Evolutionary conservation across 129 eudicot genomes (phyloP).

Genomic region (Flaveria trinervia): DNA sequence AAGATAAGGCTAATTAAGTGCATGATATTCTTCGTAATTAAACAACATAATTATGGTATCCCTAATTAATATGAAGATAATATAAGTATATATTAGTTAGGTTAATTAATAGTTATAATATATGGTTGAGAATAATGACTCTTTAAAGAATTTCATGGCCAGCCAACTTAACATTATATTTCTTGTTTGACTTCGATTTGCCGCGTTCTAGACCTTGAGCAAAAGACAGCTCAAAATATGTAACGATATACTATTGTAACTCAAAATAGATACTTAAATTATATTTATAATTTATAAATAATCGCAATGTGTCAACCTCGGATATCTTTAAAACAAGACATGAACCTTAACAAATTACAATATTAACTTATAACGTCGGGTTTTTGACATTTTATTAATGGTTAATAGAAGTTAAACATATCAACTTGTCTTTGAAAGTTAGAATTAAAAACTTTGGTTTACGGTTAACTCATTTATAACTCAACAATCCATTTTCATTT

Average conservation of each 20-base stretch:
- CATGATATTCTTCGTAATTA: slow-evolving; percentile 17
- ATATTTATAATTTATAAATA: background rate
- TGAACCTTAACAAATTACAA: background rate
- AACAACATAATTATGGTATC: slow-evolving; percentile 14
- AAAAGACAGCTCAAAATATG: slow-evolving; percentile 20
- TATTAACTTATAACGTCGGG: background rate
- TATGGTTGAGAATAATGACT: slow-evolving; percentile 1
- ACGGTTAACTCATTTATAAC: too few species aligned
- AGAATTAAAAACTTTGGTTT: too few species aligned
- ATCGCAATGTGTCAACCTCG: background rate
- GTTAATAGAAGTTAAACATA: too few species aligned
- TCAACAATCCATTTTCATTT: too few species aligned
- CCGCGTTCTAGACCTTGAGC: background rate
- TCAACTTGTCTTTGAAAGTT: too few species aligned
- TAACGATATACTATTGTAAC: background rate
- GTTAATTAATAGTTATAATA: slow-evolving; percentile 2
- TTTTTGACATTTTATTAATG: too few species aligned
- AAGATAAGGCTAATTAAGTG: slow-evolving; percentile 18
- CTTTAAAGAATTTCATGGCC: slow-evolving; percentile 21
- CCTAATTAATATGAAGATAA: slow-evolving; percentile 23
- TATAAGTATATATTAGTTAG: slow-evolving; percentile 15
- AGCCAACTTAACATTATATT: background rate
- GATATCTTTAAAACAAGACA: background rate
- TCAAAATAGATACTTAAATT: background rate
- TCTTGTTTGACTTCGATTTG: slow-evolving; percentile 20